These are phyloP conservation scores for Strobilomyces confusus DNA, from an alignment of 768 basidiomycete species.

Conservation along the genomic window DNA sequence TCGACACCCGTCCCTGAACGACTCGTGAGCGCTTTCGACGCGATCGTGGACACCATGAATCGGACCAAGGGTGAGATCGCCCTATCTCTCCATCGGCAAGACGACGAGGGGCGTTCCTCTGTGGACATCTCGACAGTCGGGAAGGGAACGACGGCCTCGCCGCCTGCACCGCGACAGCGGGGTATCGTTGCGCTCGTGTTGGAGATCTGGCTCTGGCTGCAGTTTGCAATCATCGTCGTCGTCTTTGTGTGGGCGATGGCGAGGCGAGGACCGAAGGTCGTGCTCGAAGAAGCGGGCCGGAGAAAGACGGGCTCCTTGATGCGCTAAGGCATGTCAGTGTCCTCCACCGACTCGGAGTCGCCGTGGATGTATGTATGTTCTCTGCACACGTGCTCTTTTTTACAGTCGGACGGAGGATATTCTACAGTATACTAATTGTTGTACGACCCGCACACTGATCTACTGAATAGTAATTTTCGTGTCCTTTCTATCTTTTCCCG, in stretches of 20 bases:
- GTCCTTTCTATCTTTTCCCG: neutral
- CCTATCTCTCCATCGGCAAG: slow-evolving; percentile 9
- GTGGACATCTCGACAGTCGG: neutral
- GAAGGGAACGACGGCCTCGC: slow-evolving; percentile 9
- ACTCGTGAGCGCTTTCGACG: slow-evolving; percentile 42
- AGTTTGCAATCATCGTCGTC: slow-evolving; percentile 68
- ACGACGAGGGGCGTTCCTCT: slow-evolving; percentile 3
- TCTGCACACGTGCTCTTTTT: neutral
- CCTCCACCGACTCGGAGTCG: slow-evolving; percentile 6
- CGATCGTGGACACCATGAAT: slow-evolving; percentile 41
- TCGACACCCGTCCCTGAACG: slow-evolving; percentile 37
- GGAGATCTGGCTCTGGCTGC: slow-evolving; percentile 82
- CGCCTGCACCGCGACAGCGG: slow-evolving; percentile 26
- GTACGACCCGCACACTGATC: slow-evolving; percentile 16
- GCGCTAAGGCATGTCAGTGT: neutral
- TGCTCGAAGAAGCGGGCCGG: slow-evolving; percentile 47
- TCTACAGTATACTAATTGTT: slow-evolving; percentile 22
- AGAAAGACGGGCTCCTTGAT: slow-evolving; percentile 21
- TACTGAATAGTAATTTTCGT: neutral
- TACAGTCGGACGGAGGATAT: slow-evolving; percentile 11
- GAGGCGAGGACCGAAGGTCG: slow-evolving; percentile 66
- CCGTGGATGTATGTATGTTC: slow-evolving; percentile 5
- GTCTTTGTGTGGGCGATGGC: slow-evolving; percentile 84
- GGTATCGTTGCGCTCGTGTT: slow-evolving; percentile 46
- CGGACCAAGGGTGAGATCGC: slow-evolving; percentile 16